Evolutionary conservation across 768 basidiomycete species (phyloP).

Genomic region (Dentipellis sp.): DNA sequence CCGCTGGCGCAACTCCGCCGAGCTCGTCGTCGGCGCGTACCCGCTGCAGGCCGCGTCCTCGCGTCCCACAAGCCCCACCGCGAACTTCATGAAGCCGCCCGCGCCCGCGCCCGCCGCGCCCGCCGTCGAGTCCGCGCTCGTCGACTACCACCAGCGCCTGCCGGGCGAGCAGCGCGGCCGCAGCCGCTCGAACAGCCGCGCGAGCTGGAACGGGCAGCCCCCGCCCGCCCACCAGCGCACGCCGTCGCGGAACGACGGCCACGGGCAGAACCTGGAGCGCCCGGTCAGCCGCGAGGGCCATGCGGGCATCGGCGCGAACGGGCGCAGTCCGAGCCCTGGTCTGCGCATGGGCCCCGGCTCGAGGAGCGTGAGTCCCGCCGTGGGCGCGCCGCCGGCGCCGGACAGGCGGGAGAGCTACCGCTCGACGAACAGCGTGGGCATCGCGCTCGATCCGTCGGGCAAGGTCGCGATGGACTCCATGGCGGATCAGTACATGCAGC

Average conservation of each 20-base stretch:
- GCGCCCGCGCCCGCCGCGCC: constrained; percentile 29
- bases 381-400: constrained; percentile 8
- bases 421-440: constrained; percentile 66
- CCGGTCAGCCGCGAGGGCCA: constrained; percentile 59
- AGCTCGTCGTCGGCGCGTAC: constrained; percentile 70
- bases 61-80: constrained; percentile 68
- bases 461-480: constrained; percentile 75
- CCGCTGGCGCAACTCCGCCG: constrained; percentile 64
- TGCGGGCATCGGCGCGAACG: constrained; percentile 77
- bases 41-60: constrained; percentile 46
- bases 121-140: constrained; percentile 64
- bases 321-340: constrained; percentile 53
- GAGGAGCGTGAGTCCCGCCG: constrained; percentile 45
- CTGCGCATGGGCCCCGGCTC: constrained; percentile 22
- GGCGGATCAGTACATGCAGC: constrained; percentile 37
- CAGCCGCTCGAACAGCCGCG: constrained; percentile 33
- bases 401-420: constrained; percentile 5
- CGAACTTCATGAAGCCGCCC: constrained; percentile 64
- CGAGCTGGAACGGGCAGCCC: constrained; percentile 19
- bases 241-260: constrained; percentile 19
- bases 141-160: constrained; percentile 74
- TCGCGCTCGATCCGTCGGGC: constrained; percentile 72
- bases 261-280: constrained; percentile 25
- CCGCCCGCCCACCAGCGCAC: constrained; percentile 19
- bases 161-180: constrained; percentile 64